Evolutionary conservation across 2,329 filamentous ascomycete species (phyloP).

Genomic region (Calonectria naviculata): DNA sequence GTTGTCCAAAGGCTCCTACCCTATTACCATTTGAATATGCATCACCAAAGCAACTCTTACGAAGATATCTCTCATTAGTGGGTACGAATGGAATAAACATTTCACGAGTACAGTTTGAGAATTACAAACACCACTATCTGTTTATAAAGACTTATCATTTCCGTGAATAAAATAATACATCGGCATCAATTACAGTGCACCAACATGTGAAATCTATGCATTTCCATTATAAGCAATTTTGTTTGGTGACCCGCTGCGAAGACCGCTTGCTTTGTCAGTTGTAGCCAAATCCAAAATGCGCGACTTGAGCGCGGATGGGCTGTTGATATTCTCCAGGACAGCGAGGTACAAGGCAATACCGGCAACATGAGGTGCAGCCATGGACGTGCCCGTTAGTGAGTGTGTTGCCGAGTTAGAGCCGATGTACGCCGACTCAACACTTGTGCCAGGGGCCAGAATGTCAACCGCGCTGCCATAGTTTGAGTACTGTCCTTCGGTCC

Average conservation of each 20-base stretch:
- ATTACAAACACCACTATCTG: no score
- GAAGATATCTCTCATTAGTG: no score
- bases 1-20: no score
- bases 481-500: conserved; percentile 51
- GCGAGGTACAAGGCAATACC: conserved; percentile 59
- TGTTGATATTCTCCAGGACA: neutral
- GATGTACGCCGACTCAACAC: conserved; percentile 49
- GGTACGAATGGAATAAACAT: no score
- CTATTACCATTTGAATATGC: no score
- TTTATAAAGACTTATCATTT: no score
- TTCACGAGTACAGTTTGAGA: no score
- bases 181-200: no score
- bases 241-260: neutral
- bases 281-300: neutral
- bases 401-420: conserved; percentile 49
- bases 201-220: neutral
- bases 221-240: neutral
- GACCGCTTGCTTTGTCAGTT: neutral
- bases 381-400: conserved; percentile 61
- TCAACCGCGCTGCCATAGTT: conserved; percentile 59
- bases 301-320: neutral
- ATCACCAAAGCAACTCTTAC: no score
- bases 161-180: no score
- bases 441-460: conserved; percentile 57
- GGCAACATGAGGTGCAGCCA: conserved; percentile 64